A percentile compares a stretch with the other conserved stretches of the same genome.
These are phyloP conservation scores for Digitaria exilis DNA, from an alignment of 202 grass and related monocot genomes.

Conservation along the genomic window DNA sequence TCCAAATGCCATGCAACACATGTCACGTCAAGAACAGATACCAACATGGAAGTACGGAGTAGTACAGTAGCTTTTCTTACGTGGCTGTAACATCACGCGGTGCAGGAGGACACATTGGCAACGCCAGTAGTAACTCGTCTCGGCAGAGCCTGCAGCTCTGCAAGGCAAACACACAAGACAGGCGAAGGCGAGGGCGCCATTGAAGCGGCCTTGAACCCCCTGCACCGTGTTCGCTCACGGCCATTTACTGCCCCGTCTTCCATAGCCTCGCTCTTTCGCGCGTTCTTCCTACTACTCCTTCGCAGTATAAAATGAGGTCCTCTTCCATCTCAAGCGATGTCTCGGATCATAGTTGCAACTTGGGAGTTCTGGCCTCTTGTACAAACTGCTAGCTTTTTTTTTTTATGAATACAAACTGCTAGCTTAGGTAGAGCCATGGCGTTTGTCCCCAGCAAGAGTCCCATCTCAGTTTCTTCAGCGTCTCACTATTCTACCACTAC, in stretches of 20 bases:
- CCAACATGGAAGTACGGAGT: no score
- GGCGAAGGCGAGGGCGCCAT: neutral
- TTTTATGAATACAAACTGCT: no score
- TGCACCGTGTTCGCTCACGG: neutral
- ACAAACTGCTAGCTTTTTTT: no score
- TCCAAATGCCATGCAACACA: neutral
- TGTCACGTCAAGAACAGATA: neutral
- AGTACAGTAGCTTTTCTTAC: neutral
- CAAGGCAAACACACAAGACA: neutral
- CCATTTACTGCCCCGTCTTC: conserved; percentile 27
- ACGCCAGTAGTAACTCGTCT: neutral
- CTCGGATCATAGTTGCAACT: neutral
- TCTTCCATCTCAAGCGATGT: neutral
- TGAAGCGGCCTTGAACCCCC: neutral
- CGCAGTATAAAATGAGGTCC: conserved; percentile 37
- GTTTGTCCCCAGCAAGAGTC: conserved; percentile 10
- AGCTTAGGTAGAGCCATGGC: neutral
- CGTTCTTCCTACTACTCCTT: conserved; percentile 3
- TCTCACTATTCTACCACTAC: neutral
- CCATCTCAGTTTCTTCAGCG: neutral
- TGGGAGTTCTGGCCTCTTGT: neutral
- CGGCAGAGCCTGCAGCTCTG: neutral
- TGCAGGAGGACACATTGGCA: neutral
- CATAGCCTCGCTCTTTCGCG: neutral
- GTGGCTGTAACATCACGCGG: conserved; percentile 35